Base-by-base conservation (phyloP, 1,139 yeast species). In the Saccharomycopsis hybrid region DNA sequence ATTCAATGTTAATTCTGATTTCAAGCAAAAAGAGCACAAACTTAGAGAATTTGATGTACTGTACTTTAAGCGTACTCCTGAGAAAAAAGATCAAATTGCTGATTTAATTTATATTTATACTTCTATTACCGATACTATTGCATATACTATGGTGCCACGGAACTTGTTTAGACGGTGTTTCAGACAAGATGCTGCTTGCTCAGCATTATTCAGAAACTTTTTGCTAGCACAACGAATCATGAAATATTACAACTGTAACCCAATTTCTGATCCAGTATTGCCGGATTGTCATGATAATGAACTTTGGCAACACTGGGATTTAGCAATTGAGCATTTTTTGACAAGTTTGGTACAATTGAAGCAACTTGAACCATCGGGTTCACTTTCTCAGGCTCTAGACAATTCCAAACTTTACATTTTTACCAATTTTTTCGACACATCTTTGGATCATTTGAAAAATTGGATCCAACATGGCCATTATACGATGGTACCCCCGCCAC, bases 301-400 rank as follows among this genome's bases (percentile, higher is more conserved):
- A 9, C 84, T 92, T 88, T 92, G 99, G 99, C 95, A 89, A 56
- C 84, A 97, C 0, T 92, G 98, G 98, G 98, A 94, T 63, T 71
- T 92, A 60, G 97, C 98, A 0, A 85, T 92, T 46, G 97, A 92
- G 65, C 97, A 92, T 62, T 95, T 95, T 1, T 71, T 94, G 50
- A 79, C 88, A 3, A 88, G 84, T 59, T 65, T 84, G 45, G 72
- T 83, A 47, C 65, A 65, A 41, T 65, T 65, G 55, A 56, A 62
- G 55, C 63, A 62, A 56, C 63, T 58, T 51, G 58, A 63, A 33
- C 65, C 64, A 5, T 57, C 57, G 2, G 54, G 62, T 7, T 53
- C 65, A 8, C 8, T 36, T 45, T 40, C 66, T 50, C 57, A 60
- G 44, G 54, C 61, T 42, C 35, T 53, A 43, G 25, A 49, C 46